Evolutionary conservation across 352 stramenopile genomes (phyloP).

Genomic region (Pythium scleroteichum): DNA sequence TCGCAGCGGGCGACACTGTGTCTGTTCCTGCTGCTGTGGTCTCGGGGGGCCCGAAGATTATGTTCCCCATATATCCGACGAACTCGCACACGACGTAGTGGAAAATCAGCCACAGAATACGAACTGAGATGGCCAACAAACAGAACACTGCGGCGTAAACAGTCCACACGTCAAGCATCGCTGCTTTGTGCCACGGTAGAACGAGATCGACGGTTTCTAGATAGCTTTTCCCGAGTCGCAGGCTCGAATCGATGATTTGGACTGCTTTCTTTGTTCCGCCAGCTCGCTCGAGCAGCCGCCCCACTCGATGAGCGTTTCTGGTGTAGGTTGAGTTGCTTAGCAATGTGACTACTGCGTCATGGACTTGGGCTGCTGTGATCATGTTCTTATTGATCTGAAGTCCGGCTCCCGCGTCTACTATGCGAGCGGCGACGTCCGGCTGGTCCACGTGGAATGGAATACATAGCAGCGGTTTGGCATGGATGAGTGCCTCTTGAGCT

Average conservation of each 20-base stretch:
- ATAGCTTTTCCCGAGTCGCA: conserved; percentile 62
- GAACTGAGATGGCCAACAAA: conserved; percentile 57
- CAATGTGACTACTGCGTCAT: conserved; percentile 47
- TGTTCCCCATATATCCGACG: conserved; percentile 36
- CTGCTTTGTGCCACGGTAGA: conserved; percentile 75
- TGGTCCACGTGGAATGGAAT: conserved; percentile 90
- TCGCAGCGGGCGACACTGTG: no score
- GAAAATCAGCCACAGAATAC: conserved; percentile 66
- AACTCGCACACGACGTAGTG: conserved; percentile 60
- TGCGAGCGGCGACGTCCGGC: conserved; percentile 76
- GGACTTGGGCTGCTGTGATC: conserved; percentile 53
- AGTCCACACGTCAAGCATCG: conserved; percentile 79
- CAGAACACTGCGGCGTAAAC: conserved; percentile 76
- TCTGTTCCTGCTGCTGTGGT: background rate
- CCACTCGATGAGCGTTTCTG: conserved; percentile 45
- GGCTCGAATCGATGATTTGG: conserved; percentile 62
- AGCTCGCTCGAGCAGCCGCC: conserved; percentile 53
- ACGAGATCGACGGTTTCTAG: conserved; percentile 68
- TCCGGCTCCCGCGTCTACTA: conserved; percentile 73
- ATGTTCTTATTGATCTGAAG: conserved; percentile 75
- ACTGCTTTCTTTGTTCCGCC: conserved; percentile 65
- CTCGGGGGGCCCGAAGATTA: conserved; percentile 42
- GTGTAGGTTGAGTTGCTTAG: conserved; percentile 55
- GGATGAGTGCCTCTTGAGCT: conserved; percentile 77
- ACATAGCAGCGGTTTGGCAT: conserved; percentile 81